Evolutionary conservation across 1,139 yeast genomes (phyloP).

Genomic region (Blastobotrys apis): DNA sequence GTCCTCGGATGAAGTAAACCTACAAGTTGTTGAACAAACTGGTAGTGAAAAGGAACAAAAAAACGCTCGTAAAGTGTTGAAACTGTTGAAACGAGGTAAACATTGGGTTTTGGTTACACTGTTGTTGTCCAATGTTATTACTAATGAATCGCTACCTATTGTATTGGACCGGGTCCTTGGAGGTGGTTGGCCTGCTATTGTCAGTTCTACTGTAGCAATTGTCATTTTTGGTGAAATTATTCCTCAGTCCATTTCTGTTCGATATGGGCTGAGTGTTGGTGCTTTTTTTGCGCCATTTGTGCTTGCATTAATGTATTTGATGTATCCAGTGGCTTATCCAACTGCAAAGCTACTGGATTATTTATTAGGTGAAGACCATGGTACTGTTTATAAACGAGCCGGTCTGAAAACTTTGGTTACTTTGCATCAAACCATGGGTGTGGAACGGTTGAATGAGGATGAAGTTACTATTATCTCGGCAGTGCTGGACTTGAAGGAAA

Average conservation of each 20-base stretch:
- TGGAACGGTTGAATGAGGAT: constrained; percentile 85
- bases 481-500: constrained; percentile 89
- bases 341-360: constrained; percentile 76
- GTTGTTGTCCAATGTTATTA: constrained; percentile 74
- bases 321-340: constrained; percentile 94
- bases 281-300: constrained; percentile 90
- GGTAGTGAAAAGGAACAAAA: constrained; percentile 56
- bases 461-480: constrained; percentile 96
- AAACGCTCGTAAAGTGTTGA: constrained; percentile 70
- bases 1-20: constrained; percentile 96
- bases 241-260: constrained; percentile 89
- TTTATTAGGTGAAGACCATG: constrained; percentile 91
- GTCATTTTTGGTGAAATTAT: constrained; percentile 95
- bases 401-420: constrained; percentile 93
- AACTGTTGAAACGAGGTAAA: constrained; percentile 74
- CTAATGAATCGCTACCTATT: constrained; percentile 93
- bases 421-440: constrained; percentile 91
- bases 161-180: constrained; percentile 89
- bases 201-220: constrained; percentile 84
- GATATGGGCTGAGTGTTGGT: constrained; percentile 90
- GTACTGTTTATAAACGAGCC: constrained; percentile 86
- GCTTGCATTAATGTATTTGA: constrained; percentile 71
- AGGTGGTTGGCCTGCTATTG: constrained; percentile 98
- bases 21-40: constrained; percentile 43
- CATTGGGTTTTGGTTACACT: constrained; percentile 97